These are phyloP conservation scores for Hypoxylon sp. DNA, from an alignment of 2,329 filamentous ascomycete species.

Conservation along the genomic window DNA sequence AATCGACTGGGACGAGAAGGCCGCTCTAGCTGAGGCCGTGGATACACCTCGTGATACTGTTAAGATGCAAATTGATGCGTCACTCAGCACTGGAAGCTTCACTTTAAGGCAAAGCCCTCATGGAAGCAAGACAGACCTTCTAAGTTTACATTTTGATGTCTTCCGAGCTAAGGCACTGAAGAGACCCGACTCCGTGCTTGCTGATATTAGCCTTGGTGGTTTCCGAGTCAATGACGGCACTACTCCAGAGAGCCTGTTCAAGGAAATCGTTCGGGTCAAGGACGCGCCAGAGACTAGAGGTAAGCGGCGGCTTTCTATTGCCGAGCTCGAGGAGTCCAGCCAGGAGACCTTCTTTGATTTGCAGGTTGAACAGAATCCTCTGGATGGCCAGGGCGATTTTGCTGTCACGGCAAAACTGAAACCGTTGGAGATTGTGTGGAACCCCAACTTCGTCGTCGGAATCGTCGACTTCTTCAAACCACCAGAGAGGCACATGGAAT, in stretches of 20 bases:
- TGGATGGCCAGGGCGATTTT: conserved; percentile 92
- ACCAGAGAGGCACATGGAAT: conserved; percentile 98
- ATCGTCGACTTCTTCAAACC: conserved; percentile 96
- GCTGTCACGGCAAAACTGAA: conserved; percentile 92
- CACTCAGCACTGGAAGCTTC: conserved; percentile 95
- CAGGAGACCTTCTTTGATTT: conserved; percentile 91
- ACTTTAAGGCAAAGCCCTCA: conserved; percentile 90
- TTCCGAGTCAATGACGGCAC: conserved; percentile 97
- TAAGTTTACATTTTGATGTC: conserved; percentile 93
- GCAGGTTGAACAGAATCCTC: conserved; percentile 92
- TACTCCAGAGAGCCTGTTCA: conserved; percentile 89
- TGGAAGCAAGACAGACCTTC: conserved; percentile 81
- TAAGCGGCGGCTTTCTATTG: conserved; percentile 66
- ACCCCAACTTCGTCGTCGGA: conserved; percentile 91
- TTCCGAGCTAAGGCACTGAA: conserved; percentile 93
- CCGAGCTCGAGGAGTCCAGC: conserved; percentile 66
- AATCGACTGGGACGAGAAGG: conserved; percentile 99
- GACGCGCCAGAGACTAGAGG: conserved; percentile 74
- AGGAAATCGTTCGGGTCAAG: conserved; percentile 96
- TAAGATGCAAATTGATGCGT: conserved; percentile 92
- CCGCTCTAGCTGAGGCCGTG: conserved; percentile 86
- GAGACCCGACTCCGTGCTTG: conserved; percentile 89
- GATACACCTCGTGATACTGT: conserved; percentile 92
- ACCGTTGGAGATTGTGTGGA: conserved; percentile 97
- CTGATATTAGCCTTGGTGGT: conserved; percentile 91